Base-by-base conservation (phyloP, 2,329 filamentous ascomycete genomes). In the Knufia fluminis region DNA sequence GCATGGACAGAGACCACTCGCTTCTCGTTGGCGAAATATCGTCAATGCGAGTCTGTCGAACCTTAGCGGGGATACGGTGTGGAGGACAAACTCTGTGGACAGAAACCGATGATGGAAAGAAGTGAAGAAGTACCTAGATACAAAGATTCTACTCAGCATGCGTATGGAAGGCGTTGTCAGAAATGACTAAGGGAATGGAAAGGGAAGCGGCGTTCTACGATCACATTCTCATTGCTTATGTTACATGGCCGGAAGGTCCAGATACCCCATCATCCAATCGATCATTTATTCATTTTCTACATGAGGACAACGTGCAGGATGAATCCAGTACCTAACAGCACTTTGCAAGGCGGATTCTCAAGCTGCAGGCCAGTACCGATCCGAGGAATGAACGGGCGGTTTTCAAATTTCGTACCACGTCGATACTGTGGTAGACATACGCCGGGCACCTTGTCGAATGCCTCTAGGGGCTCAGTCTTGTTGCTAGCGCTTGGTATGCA, bases 11-110 rank as follows among this genome's bases (percentile, higher is more conserved):
- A 28, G 39, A 51, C 35, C 42, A 43, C 43, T 64, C 8, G 62
- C 64, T 35, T 65, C 66, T 19, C 64, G 61, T 43, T 73, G 70
- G 71, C 63, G 69, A 51, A 68, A 68, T 33, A 61, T 72, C 47
- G 62, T 70, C 24, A 65, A 68, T 4, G 56, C 70, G 14, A 71
- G 68, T 52, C 62, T 72, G 46, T 71, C 68, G 20, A 66, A 68
- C 14, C 61, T 74, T 7, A 72, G 66, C 50, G 71, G 71, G 4
- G 71, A 73, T 46, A 66, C 68, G n/a, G 35, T 59, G 7, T 59
- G 57, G 58, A 46, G 57, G 39, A 51, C 57, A 38, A 58, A 55
- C 10, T 57, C 57, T 6, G 53, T 51, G 4, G 57, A 59, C 33
- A 52, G 57, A 14, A 58, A 51, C 24, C 49, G 57, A 39, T 59